Conservation (phyloP, 441 rosid species). For the Sinapis alba region DNA sequence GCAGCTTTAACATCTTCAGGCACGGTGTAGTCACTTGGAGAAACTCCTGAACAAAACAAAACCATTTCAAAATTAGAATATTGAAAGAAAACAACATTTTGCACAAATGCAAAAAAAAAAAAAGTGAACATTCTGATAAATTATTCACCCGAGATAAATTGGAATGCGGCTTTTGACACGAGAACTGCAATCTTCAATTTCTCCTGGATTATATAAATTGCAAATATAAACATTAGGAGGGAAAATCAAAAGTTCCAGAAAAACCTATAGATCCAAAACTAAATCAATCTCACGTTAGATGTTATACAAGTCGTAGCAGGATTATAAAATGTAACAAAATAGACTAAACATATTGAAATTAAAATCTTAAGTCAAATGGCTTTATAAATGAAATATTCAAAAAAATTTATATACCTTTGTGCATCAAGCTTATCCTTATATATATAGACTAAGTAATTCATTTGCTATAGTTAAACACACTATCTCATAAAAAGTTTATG, state of each 20-base stretch:
- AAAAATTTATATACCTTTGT: not conserved
- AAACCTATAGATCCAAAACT: not conserved
- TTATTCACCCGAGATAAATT: constrained; percentile 64
- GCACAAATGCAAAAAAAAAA: not conserved
- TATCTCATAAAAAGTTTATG: too few species aligned
- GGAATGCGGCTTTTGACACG: constrained; percentile 91
- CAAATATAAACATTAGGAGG: not conserved
- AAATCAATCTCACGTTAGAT: not conserved
- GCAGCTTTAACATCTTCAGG: constrained; percentile 77
- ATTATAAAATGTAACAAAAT: not conserved
- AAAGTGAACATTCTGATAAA: not conserved
- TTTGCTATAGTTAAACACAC: too few species aligned
- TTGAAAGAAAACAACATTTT: not conserved
- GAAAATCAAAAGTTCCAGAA: not conserved
- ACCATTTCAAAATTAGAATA: not conserved
- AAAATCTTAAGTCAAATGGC: not conserved
- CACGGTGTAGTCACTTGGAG: constrained; percentile 70
- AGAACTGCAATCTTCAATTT: constrained; percentile 81
- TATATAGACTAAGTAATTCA: not conserved
- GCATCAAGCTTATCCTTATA: not conserved
- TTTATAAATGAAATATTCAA: too few species aligned
- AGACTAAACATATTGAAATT: not conserved
- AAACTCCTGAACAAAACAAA: constrained; percentile 47
- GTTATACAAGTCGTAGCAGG: not conserved
- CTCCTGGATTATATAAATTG: constrained; percentile 51